Conservation (phyloP, 805 yeast genomes). For the Saccharomycopsis schoenii region DNA sequence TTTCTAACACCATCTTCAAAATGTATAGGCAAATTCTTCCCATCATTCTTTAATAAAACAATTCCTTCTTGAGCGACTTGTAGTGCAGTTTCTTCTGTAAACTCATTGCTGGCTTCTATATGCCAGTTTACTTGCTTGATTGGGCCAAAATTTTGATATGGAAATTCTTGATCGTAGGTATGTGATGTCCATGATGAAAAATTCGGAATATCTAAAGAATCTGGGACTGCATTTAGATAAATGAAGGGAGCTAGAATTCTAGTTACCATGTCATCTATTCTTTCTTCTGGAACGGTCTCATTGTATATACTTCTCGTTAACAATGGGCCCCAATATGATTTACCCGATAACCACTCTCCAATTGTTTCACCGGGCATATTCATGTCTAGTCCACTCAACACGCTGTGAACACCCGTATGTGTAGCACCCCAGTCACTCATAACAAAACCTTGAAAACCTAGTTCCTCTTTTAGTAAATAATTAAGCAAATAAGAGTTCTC, state of each 20-base stretch:
- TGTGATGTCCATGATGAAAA: slow-evolving; percentile 51
- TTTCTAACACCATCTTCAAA: slow-evolving; percentile 25
- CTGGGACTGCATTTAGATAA: slow-evolving; percentile 22
- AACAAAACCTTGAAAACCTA: slow-evolving; percentile 62
- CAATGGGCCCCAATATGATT: slow-evolving; percentile 48
- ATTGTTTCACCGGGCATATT: slow-evolving; percentile 52
- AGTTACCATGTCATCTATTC: slow-evolving; percentile 54
- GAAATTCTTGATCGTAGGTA: slow-evolving; percentile 43
- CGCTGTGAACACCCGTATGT: slow-evolving; percentile 46
- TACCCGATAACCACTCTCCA: slow-evolving; percentile 44
- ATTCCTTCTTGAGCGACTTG: slow-evolving; percentile 49
- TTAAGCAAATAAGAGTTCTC: slow-evolving; percentile 49
- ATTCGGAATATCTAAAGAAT: slow-evolving; percentile 30
- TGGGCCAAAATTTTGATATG: slow-evolving; percentile 47
- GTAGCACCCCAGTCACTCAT: slow-evolving; percentile 62
- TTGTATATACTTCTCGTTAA: slow-evolving; percentile 46
- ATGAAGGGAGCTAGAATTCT: slow-evolving; percentile 43
- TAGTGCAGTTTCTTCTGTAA: slow-evolving; percentile 39
- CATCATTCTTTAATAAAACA: slow-evolving; percentile 43
- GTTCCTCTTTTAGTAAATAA: slow-evolving; percentile 46
- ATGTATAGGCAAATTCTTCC: slow-evolving; percentile 42
- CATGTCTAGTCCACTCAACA: slow-evolving; percentile 54
- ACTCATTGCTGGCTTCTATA: slow-evolving; percentile 40
- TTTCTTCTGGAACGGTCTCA: slow-evolving; percentile 40
- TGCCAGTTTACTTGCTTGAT: slow-evolving; percentile 44